Conservation (phyloP, 2,329 filamentous ascomycete species). For the Fusarium fujikuroi region DNA sequence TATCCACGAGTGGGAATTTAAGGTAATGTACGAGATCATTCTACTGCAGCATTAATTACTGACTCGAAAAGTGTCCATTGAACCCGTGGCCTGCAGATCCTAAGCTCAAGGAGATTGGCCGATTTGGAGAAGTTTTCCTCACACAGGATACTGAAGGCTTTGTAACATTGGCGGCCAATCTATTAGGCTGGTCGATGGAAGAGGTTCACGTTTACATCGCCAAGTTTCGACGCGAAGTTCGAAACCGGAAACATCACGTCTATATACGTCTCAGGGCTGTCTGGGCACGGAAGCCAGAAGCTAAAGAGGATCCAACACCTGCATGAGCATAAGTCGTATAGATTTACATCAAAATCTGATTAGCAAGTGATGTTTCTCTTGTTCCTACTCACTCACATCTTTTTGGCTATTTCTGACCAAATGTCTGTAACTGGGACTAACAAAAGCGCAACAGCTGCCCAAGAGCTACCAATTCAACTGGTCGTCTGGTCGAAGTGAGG, state of each 20-base stretch:
- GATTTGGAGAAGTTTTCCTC: not conserved
- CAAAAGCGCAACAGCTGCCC: too few species aligned
- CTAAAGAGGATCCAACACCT: not conserved
- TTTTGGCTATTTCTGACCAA: too few species aligned
- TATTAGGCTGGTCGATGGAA: not conserved
- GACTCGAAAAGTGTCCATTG: not conserved
- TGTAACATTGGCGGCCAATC: not conserved
- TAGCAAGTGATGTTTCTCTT: not conserved
- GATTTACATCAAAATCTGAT: fast-evolving
- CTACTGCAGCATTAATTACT: fast-evolving
- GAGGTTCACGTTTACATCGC: not conserved
- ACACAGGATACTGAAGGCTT: not conserved
- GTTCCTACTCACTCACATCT: too few species aligned
- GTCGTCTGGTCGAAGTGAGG: not conserved
- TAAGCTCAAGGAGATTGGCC: not conserved
- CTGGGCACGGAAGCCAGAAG: not conserved
- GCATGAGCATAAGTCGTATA: too few species aligned
- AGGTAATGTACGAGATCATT: fast-evolving
- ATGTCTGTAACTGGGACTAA: too few species aligned
- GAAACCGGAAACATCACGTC: not conserved
- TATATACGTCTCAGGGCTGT: not conserved
- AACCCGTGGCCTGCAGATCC: not conserved
- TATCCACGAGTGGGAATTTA: not conserved
- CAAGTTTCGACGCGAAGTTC: not conserved
- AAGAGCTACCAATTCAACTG: not conserved